Evolutionary conservation across 805 yeast species (phyloP).

Genomic region (Candida tallmaniae): DNA sequence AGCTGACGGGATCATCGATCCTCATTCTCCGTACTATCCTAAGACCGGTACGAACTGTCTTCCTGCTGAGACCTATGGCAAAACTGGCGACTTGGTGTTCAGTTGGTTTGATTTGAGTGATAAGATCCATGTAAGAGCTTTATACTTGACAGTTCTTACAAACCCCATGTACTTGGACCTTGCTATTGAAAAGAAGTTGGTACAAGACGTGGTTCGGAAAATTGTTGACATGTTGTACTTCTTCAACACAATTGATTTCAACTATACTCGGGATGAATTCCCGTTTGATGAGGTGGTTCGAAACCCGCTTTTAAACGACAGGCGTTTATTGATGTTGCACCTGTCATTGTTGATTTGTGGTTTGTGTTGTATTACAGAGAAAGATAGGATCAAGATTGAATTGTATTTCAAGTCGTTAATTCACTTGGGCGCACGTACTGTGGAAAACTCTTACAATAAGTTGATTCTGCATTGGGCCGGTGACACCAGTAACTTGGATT

Average conservation of each 20-base stretch:
- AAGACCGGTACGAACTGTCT: slow-evolving; percentile 11
- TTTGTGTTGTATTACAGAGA: slow-evolving; percentile 7
- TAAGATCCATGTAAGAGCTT: slow-evolving; percentile 33
- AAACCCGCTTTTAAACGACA: slow-evolving; percentile 9
- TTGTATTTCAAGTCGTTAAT: slow-evolving; percentile 11
- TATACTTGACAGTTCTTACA: slow-evolving; percentile 26
- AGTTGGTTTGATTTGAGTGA: slow-evolving; percentile 51
- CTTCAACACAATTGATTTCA: slow-evolving; percentile 12
- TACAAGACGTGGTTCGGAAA: slow-evolving; percentile 14
- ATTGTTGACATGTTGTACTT: slow-evolving; percentile 14
- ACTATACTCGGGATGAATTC: slow-evolving; percentile 2
- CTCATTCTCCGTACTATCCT: slow-evolving; percentile 13
- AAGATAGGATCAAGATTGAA: slow-evolving; percentile 10
- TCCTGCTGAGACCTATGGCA: slow-evolving; percentile 15
- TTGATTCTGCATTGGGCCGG: slow-evolving; percentile 11
- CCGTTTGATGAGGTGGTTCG: slow-evolving; percentile 6
- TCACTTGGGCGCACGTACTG: slow-evolving; percentile 13
- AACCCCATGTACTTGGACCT: slow-evolving; percentile 10
- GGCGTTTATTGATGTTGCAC: slow-evolving; percentile 14
- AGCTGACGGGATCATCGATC: slow-evolving; percentile 9
- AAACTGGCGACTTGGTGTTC: slow-evolving; percentile 14
- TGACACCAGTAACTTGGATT: slow-evolving; percentile 6
- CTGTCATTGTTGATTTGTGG: slow-evolving; percentile 14
- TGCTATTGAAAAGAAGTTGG: slow-evolving; percentile 8
- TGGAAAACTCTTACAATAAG: slow-evolving; percentile 10